These are phyloP conservation scores for Pseudopyrenochaeta lycopersici DNA, from an alignment of 2,329 filamentous ascomycete species.

Conservation along the genomic window DNA sequence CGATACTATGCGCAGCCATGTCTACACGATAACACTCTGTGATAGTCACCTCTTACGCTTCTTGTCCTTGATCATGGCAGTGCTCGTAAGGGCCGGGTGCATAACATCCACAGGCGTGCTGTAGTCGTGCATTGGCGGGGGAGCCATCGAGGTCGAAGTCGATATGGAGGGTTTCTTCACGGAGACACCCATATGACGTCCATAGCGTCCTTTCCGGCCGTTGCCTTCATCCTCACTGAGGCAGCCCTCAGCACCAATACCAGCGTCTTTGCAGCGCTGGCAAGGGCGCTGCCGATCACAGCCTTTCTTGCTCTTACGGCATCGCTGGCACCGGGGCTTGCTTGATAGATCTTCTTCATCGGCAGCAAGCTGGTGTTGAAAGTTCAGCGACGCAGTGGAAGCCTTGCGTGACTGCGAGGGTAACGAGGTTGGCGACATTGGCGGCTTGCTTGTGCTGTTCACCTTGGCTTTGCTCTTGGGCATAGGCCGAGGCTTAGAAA, in stretches of 20 bases:
- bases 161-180: conserved; percentile 62
- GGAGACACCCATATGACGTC: conserved; percentile 73
- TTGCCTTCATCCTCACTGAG: conserved; percentile 98
- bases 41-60: conserved; percentile 70
- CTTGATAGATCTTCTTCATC: conserved; percentile 92
- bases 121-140: conserved; percentile 45
- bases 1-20: no score
- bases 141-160: conserved; percentile 43
- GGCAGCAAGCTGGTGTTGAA: conserved; percentile 67
- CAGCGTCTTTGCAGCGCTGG: conserved; percentile 93
- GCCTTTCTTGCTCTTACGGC: conserved; percentile 99
- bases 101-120: conserved; percentile 27
- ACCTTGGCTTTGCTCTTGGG: conserved; percentile 63
- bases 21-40: background rate
- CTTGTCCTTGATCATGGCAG: conserved; percentile 67
- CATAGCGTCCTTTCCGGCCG: conserved; percentile 92
- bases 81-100: conserved; percentile 24
- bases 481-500: conserved; percentile 50
- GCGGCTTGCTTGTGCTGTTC: conserved; percentile 51
- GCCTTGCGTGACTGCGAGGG: conserved; percentile 77
- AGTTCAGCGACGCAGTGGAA: conserved; percentile 74
- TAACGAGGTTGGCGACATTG: conserved; percentile 68
- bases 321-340: conserved; percentile 96
- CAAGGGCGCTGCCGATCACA: conserved; percentile 97
- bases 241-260: conserved; percentile 90